Evolutionary conservation across 345 rosid genomes (phyloP).

Genomic region (Lepidium didymum): DNA sequence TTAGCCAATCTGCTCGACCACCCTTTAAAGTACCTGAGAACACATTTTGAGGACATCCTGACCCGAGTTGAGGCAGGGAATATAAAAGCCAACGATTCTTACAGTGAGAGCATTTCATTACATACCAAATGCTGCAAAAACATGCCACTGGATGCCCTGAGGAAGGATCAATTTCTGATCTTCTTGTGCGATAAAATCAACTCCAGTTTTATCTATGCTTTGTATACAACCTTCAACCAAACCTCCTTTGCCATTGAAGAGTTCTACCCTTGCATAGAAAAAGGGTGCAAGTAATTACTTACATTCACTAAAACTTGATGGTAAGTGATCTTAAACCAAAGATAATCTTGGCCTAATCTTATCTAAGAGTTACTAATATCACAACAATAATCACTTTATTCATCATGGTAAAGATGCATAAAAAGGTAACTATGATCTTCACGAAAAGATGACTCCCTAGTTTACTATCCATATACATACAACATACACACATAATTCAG

Average conservation of each 20-base stretch:
- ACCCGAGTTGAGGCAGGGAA: neutral
- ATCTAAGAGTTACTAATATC: neutral
- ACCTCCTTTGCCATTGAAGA: constrained; percentile 90
- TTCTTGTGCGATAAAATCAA: constrained; percentile 61
- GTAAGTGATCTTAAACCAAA: neutral
- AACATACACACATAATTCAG: neutral
- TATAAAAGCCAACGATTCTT: neutral
- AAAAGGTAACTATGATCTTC: neutral
- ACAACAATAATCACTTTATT: neutral
- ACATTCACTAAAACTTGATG: neutral
- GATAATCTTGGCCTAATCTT: neutral
- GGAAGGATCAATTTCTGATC: constrained; percentile 47
- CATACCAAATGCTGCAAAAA: constrained; percentile 89
- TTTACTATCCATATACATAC: neutral
- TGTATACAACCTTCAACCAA: constrained; percentile 60
- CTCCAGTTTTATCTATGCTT: constrained; percentile 48
- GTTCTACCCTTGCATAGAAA: constrained; percentile 66
- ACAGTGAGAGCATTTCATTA: neutral
- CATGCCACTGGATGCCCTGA: constrained; percentile 59
- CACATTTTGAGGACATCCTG: constrained; percentile 2
- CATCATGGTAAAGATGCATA: constrained; percentile 1
- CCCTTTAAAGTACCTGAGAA: constrained; percentile 76
- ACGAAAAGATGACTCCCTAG: neutral
- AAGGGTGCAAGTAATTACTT: constrained; percentile 8
- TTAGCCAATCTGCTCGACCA: constrained; percentile 94